Evolutionary conservation across 2,329 filamentous ascomycete species (phyloP), one percentile per base, ranked within the genome.

Genomic region (Cryphonectria radicalis): DNA sequence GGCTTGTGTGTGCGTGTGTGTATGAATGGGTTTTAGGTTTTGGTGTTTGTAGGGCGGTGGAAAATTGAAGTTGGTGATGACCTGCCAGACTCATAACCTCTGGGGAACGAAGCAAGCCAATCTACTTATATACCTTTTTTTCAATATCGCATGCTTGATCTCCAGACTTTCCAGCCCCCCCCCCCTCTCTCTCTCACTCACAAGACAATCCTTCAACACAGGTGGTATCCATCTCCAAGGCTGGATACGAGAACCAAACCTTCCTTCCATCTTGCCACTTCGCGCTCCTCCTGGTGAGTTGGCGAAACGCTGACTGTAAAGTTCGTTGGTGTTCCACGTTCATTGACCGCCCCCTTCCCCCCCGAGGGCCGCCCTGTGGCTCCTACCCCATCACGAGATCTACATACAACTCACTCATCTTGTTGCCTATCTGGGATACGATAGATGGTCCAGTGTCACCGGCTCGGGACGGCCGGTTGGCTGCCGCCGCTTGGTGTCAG

Each of bases 181-280:
- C 1, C 28, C 28, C 1, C 28, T 2, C 25, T 22, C 43, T 25
- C 46, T 25, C 37, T 40, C 37, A 11, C 46, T 25, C 37, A 11
- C 37, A 11, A 40, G 10, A 40, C 37, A 10, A 40, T 40, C 22
- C 37, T 22, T 22, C 28, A 42, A 11, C n/a, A 43, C 19, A 17
- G 53, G 37, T 14, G 32, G 35, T 59, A 59, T 57, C 35, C 32
- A 66, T 66, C 17, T 14, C 13, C 11, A 42, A 10, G 50, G 14
- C n/a, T 42, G n/a, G 37, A 67, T 67, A 67, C 65, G 65, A 59
- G 65, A 59, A 59, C 3, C 50, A 57, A 14, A 4, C 22, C 13
- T 22, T 11, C 65, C 50, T 37, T 35, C 32, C 19, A 10, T 8
- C 19, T 11, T 50, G 46, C 46, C 46, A 50, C 46, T 50, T n/a